Conservation (phyloP, 2,329 filamentous ascomycete species). For the Botrytis galanthina region DNA sequence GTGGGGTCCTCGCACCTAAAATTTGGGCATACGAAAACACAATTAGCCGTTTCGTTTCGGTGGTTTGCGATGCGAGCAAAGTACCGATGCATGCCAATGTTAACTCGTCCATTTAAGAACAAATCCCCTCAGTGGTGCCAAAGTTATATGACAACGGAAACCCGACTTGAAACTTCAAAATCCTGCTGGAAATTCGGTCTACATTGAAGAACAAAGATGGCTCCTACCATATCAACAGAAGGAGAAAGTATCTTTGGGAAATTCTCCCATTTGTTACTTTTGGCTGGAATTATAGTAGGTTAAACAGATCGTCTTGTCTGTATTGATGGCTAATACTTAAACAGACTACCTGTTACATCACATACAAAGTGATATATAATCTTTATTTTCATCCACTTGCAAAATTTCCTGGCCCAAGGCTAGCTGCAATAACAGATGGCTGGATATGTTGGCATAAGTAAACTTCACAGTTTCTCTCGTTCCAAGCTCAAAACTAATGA, state of each 20-base stretch:
- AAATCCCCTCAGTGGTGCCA: neutral
- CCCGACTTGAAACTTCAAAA: neutral
- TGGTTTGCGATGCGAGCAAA: neutral
- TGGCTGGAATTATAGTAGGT: slow-evolving; percentile 8
- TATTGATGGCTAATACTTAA: neutral
- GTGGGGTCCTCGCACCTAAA: neutral
- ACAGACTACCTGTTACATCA: neutral
- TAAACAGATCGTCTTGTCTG: no score
- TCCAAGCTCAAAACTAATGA: neutral
- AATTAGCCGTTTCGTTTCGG: neutral
- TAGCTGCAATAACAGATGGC: slow-evolving; percentile 14
- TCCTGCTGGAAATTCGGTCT: neutral
- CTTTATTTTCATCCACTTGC: slow-evolving; percentile 18
- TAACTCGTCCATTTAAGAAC: neutral
- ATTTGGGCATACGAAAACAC: neutral
- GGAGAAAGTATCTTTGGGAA: neutral
- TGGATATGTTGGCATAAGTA: slow-evolving; percentile 12
- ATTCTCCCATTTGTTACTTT: neutral
- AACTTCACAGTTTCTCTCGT: neutral
- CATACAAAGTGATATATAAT: slow-evolving; percentile 16
- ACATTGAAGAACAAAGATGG: neutral
- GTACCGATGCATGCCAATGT: neutral
- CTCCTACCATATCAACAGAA: neutral
- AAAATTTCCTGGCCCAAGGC: slow-evolving; percentile 18
- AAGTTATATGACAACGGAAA: neutral